phyloP scores from a whole-genome alignment of 768 basidiomycete species.

The Xanthoconium purpureum region DNA sequence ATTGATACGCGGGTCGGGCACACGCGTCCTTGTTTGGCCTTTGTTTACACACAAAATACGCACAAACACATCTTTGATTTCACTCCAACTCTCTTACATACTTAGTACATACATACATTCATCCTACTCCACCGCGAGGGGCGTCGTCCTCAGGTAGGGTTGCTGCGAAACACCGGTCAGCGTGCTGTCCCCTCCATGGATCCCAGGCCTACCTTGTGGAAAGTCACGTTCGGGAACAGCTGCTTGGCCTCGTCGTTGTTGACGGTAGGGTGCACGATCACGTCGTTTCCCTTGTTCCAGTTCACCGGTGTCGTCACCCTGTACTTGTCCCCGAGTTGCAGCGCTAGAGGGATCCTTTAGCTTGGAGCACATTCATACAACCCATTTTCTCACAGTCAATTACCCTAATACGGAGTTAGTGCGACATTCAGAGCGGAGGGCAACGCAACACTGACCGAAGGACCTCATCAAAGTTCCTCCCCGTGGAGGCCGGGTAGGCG shows the following conservation, averaged over 20 bases:
- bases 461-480: conserved; percentile 85
- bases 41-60: conserved; percentile 23
- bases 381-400: conserved; percentile 60
- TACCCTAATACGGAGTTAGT: conserved; percentile 43
- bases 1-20: conserved; percentile 28
- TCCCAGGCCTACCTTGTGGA: conserved; percentile 61
- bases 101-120: not conserved
- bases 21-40: conserved; percentile 29
- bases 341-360: conserved; percentile 42
- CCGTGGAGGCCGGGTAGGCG: conserved; percentile 93
- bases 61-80: conserved; percentile 12
- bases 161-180: conserved; percentile 30
- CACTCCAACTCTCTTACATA: not conserved
- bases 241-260: conserved; percentile 85
- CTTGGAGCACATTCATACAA: conserved; percentile 31
- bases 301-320: conserved; percentile 88
- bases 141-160: conserved; percentile 88
- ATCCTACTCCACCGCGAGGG: conserved; percentile 33
- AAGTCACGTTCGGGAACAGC: conserved; percentile 80
- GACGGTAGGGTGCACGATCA: conserved; percentile 87
- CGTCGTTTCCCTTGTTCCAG: conserved; percentile 92
- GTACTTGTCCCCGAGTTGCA: conserved; percentile 88
- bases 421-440: not conserved
- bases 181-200: not conserved
- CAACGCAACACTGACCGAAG: conserved; percentile 41